Base-by-base conservation (phyloP, 1,284 basidiomycete genomes). In the Salmacisia buchloeana region DNA sequence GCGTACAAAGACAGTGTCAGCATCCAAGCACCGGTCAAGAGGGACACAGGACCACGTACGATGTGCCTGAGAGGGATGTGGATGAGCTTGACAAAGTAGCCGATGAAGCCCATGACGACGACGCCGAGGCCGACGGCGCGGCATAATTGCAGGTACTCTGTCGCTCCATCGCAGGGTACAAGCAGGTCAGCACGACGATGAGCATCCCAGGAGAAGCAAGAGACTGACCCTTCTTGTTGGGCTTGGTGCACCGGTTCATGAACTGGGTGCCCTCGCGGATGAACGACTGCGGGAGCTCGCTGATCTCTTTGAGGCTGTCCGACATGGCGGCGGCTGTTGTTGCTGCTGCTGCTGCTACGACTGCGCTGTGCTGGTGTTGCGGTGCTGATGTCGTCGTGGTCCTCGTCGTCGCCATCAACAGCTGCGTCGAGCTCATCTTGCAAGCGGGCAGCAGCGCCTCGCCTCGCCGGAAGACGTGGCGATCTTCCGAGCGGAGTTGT, bases 241-340 rank as follows among this genome's bases (percentile, higher is more conserved):
- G 94, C 84, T 99, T 99, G 69, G 93, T 96, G 85, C 94, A 99
- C 80, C 94, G 87, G 78, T 89, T 91, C 74, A 98, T 83, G 84
- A 98, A 97, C 84, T 93, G 91, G 73, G 90, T 91, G 64, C 94
- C 94, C 74, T 97, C 94, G 75, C 87, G 89, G 73, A 94, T 75
- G 81, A 97, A 97, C 78, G 92, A 86, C 81, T 92, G 90, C 60
- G 94, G 93, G 69, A 94, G 85, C 68, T 97, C 92, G 71, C 89
- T 83, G 82, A 97, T 87, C 78, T 97, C 94, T 80, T 86, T 89
- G 73, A 96, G 81, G 83, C 90, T 90, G 81, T 94, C 92, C 68
- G 91, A 90, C 90, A 92, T 92, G 79, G 13, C 66, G 34, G 41
- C 29, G 10, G 13, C 10, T 58, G 36, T n/a, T n/a, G n/a, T n/a